Percentiles rank a stretch among this genome's conserved stretches.
phyloP scores from a whole-genome alignment of 1,284 basidiomycete genomes.

The Tilletia setariae region DNA sequence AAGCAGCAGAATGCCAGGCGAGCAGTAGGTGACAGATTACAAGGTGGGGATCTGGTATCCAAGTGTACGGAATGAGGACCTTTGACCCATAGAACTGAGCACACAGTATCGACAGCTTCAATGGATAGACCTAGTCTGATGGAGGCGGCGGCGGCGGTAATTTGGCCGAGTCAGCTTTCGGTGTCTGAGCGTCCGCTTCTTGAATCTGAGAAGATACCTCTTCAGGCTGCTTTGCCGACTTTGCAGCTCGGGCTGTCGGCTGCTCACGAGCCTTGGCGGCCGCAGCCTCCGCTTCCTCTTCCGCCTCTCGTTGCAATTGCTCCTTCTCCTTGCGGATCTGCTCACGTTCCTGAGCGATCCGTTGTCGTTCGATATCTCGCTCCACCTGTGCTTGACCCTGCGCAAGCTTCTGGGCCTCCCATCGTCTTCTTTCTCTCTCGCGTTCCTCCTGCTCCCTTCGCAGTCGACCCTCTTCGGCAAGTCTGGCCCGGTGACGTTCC shows the following conservation, averaged over 20 bases:
- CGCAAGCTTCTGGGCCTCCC: slow-evolving; percentile 5
- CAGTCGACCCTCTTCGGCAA: not conserved
- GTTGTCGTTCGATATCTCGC: not conserved
- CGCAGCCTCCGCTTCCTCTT: not conserved
- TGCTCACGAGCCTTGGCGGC: not conserved
- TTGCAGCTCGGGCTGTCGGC: not conserved
- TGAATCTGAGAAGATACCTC: not conserved
- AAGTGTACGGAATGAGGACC: too few species aligned
- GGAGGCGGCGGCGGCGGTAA: too few species aligned
- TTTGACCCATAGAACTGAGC: too few species aligned
- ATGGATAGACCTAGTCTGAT: too few species aligned
- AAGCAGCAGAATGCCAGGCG: too few species aligned
- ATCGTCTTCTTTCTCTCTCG: slow-evolving; percentile 4
- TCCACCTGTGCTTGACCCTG: slow-evolving; percentile 12
- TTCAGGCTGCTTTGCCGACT: not conserved
- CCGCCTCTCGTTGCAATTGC: not conserved
- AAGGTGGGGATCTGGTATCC: too few species aligned
- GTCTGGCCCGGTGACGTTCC: not conserved
- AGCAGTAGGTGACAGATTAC: too few species aligned
- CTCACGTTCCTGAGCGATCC: slow-evolving; percentile 10
- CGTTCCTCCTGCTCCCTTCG: slow-evolving; percentile 8
- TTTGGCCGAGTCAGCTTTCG: too few species aligned
- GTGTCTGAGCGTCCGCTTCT: not conserved
- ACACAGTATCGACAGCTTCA: too few species aligned
- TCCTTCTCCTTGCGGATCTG: slow-evolving; percentile 12